Evolutionary conservation across 805 yeast genomes (phyloP).

Genomic region (Metschnikowia lunata): DNA sequence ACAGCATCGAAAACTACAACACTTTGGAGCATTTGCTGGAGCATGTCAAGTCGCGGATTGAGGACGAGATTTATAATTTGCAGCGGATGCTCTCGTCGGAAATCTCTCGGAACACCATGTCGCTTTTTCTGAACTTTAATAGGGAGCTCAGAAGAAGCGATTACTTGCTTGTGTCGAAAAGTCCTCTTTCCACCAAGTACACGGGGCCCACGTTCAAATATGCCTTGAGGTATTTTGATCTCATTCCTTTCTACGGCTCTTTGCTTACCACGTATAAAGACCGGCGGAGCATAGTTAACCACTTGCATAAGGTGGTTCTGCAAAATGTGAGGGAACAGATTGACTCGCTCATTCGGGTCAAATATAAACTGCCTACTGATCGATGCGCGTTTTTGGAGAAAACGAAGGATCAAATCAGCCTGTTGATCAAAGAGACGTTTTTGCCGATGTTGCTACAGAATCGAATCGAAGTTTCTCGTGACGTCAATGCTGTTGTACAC

Average conservation of each 20-base stretch:
- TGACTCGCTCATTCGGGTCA: slow-evolving; percentile 33
- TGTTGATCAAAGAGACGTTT: slow-evolving; percentile 25
- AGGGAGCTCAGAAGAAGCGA: slow-evolving; percentile 26
- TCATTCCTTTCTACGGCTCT: slow-evolving; percentile 33
- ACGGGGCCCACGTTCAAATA: slow-evolving; percentile 23
- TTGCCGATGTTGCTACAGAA: slow-evolving; percentile 22
- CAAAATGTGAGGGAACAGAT: slow-evolving; percentile 37
- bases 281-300: slow-evolving; percentile 24
- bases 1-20: slow-evolving; percentile 28
- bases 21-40: slow-evolving; percentile 13
- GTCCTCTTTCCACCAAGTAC: slow-evolving; percentile 11
- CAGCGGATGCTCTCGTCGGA: slow-evolving; percentile 20
- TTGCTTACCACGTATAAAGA: slow-evolving; percentile 22
- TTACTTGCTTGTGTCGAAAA: slow-evolving; percentile 19
- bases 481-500: slow-evolving; percentile 25
- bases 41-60: slow-evolving; percentile 19
- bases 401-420: slow-evolving; percentile 24
- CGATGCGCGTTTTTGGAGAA: slow-evolving; percentile 26
- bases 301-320: slow-evolving; percentile 33
- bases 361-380: slow-evolving; percentile 29
- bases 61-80: slow-evolving; percentile 27
- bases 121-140: slow-evolving; percentile 13
- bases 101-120: slow-evolving; percentile 26
- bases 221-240: slow-evolving; percentile 28
- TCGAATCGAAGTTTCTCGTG: slow-evolving; percentile 7